Conservation (phyloP, 129 eudicot genomes). For the Calendula officinalis region DNA sequence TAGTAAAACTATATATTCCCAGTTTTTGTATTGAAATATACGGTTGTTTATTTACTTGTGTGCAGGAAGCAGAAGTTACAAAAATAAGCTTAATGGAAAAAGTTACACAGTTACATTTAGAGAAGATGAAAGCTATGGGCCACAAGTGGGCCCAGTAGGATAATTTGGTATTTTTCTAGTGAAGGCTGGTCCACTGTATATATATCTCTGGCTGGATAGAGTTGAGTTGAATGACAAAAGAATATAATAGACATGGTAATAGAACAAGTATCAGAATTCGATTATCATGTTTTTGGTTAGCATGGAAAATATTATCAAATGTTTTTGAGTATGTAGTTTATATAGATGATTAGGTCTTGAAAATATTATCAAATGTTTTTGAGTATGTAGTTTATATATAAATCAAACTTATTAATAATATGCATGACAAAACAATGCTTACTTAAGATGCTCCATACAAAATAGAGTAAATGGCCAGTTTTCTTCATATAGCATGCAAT, state of each 20-base stretch:
- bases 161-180: background rate
- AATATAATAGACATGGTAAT: no score
- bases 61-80: conserved; percentile 64
- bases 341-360: background rate
- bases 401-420: background rate
- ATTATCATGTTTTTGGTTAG: no score
- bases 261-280: no score
- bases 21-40: background rate
- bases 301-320: background rate
- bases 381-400: background rate
- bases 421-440: background rate
- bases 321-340: background rate
- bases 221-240: no score
- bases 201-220: background rate
- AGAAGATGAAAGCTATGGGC: conserved; percentile 38
- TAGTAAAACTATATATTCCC: no score
- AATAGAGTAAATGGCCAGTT: no score
- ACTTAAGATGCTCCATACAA: background rate
- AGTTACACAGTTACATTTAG: conserved; percentile 40
- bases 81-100: conserved; percentile 52
- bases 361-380: background rate
- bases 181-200: no score
- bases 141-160: conserved; percentile 27
- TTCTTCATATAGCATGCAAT: no score
- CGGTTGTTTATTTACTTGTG: background rate